Conservation (phyloP, 108 stramenopile species). For the Cyclotella distinguenda region DNA sequence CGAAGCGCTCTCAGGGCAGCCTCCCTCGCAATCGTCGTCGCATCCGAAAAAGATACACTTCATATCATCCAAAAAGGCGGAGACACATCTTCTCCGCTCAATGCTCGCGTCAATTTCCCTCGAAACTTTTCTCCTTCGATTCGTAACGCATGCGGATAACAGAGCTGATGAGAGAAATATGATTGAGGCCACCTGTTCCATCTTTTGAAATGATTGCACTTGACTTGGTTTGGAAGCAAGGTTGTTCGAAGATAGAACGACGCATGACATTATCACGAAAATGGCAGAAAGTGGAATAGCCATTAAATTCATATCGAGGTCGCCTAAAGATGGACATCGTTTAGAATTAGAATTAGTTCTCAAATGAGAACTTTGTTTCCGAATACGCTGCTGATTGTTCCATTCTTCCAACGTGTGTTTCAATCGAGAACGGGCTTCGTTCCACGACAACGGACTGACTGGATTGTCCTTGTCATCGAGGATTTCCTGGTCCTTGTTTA, state of each 20-base stretch:
- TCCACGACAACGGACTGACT: constrained; percentile 24
- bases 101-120: constrained; percentile 32
- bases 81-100: constrained; percentile 40
- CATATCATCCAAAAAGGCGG: constrained; percentile 40
- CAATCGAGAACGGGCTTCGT: constrained; percentile 26
- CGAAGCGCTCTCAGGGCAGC: too few species aligned
- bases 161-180: constrained; percentile 30
- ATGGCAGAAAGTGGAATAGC: constrained; percentile 18
- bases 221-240: neutral
- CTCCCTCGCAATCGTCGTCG: neutral
- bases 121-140: constrained; percentile 31
- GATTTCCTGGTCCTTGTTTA: neutral
- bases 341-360: neutral
- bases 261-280: constrained; percentile 15
- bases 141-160: constrained; percentile 17
- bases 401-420: constrained; percentile 11
- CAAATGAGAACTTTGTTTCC: neutral
- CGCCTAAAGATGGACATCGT: neutral
- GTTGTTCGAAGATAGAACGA: constrained; percentile 11
- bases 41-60: neutral
- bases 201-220: neutral
- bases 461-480: neutral
- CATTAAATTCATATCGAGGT: constrained; percentile 27
- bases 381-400: constrained; percentile 9
- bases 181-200: constrained; percentile 27